phyloP scores from a whole-genome alignment of 257 asterid species.

The Ligustrum vulgare region DNA sequence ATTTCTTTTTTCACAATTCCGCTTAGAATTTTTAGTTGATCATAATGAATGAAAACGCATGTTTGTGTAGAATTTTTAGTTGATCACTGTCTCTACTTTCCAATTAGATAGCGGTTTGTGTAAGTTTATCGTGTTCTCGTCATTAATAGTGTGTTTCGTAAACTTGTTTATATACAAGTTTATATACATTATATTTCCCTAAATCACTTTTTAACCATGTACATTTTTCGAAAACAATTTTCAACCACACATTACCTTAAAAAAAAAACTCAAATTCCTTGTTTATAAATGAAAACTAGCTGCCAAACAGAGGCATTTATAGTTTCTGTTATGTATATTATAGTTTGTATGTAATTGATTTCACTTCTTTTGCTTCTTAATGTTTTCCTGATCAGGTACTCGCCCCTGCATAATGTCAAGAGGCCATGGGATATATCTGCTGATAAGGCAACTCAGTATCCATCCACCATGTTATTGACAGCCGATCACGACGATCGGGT shows the following conservation, averaged over 20 bases:
- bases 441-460: conserved; percentile 56
- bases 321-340: neutral
- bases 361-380: neutral
- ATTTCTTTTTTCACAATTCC: neutral
- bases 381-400: conserved; percentile 60
- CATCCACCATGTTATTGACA: conserved; percentile 85
- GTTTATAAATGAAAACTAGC: too few relatives aligned
- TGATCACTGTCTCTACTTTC: conserved; percentile 2
- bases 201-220: too few relatives aligned
- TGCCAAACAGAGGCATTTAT: neutral
- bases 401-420: conserved; percentile 87
- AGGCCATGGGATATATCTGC: conserved; percentile 82
- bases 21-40: conserved; percentile 7
- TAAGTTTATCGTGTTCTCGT: neutral
- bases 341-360: conserved; percentile 9
- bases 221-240: too few relatives aligned
- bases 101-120: neutral
- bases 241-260: too few relatives aligned
- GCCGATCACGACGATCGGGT: conserved; percentile 99
- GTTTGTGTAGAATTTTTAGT: neutral
- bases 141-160: too few relatives aligned
- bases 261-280: too few relatives aligned
- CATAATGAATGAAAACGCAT: neutral
- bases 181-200: too few relatives aligned
- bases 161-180: too few relatives aligned